Evolutionary conservation across 192 early-diverging fungal species (phyloP).

Genomic region (Mortierella claussenii): DNA sequence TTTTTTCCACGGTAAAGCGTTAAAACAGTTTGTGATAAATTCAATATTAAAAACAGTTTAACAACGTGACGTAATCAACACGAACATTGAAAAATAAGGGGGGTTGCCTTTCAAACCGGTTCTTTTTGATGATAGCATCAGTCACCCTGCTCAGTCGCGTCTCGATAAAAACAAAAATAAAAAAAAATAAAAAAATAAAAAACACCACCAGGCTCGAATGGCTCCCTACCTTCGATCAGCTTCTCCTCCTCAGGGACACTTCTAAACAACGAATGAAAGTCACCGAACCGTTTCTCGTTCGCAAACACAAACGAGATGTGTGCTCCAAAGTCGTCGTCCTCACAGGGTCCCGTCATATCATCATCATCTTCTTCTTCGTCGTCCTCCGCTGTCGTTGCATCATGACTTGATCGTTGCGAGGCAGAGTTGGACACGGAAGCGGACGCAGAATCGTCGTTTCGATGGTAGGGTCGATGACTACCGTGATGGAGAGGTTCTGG

Average conservation of each 20-base stretch:
- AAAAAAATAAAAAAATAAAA: neutral
- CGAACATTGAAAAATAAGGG: too few species aligned
- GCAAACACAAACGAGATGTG: slow-evolving; percentile 48
- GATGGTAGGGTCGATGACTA: neutral
- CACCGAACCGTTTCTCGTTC: slow-evolving; percentile 58
- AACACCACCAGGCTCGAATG: too few species aligned
- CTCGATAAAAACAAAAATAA: neutral
- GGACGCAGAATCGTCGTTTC: neutral
- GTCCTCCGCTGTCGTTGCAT: neutral
- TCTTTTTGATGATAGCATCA: too few species aligned
- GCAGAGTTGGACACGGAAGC: neutral
- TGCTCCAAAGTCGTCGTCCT: slow-evolving; percentile 20
- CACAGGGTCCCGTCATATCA: neutral
- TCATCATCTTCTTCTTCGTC: too few species aligned
- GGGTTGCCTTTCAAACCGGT: neutral
- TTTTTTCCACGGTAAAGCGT: too few species aligned
- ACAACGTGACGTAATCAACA: too few species aligned
- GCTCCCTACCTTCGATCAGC: slow-evolving; percentile 60
- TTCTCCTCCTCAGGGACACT: slow-evolving; percentile 66
- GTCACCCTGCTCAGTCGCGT: too few species aligned
- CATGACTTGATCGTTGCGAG: neutral
- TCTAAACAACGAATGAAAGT: slow-evolving; percentile 65
- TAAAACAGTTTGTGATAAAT: too few species aligned
- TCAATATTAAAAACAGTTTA: neutral
- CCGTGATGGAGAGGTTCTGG: neutral